A percentile compares a stretch with the other conserved stretches of the same genome.
Evolutionary conservation across 345 rosid genomes (phyloP).

Genomic region (Rhizophora apiculata): DNA sequence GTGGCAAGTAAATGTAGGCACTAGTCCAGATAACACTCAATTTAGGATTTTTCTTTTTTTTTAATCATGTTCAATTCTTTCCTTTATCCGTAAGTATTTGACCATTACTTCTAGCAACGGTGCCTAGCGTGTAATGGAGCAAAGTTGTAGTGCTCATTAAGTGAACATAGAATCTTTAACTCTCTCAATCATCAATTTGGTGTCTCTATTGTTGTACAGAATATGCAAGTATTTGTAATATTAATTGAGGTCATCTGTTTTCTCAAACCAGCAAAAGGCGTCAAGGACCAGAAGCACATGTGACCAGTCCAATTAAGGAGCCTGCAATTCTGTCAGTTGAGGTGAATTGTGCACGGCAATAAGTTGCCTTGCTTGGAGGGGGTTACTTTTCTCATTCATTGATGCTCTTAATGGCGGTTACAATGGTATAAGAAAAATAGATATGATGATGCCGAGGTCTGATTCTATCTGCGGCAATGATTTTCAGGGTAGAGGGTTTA

Average conservation of each 20-base stretch:
- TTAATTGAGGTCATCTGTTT: conserved; percentile 12
- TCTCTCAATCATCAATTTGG: no score
- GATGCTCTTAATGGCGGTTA: not conserved
- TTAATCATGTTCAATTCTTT: no score
- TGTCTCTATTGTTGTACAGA: no score
- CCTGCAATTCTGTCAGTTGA: conserved; percentile 94
- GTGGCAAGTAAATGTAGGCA: no score
- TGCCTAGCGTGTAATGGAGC: no score
- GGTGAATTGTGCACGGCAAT: conserved; percentile 38
- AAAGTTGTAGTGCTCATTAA: no score
- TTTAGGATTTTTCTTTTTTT: no score
- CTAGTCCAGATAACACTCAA: no score
- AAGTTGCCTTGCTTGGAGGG: not conserved
- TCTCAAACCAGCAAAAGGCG: conserved; percentile 47
- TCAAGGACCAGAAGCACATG: conserved; percentile 44
- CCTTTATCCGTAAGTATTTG: no score
- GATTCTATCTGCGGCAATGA: not conserved
- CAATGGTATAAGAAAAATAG: not conserved
- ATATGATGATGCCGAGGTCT: conserved; percentile 6
- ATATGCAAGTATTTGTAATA: no score
- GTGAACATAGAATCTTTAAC: no score
- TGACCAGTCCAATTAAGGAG: conserved; percentile 48
- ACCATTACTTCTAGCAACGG: no score
- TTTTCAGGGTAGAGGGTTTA: conserved; percentile 90
- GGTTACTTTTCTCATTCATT: not conserved